Percentiles rank a stretch among this genome's conserved stretches.
These are phyloP conservation scores for Flaveria robusta DNA, from an alignment of 129 eudicot species.

Conservation along the genomic window DNA sequence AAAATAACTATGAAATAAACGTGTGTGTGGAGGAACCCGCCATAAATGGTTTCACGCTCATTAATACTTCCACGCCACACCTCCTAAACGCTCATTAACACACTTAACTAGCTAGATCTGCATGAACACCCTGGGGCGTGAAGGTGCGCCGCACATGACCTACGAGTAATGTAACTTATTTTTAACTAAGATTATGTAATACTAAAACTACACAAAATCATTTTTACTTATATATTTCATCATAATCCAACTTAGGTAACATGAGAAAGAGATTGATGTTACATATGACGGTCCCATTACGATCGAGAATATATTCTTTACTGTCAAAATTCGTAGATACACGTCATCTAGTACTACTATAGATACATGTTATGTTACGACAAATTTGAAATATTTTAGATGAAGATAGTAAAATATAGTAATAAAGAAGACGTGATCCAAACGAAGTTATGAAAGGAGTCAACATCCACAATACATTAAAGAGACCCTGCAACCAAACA, in stretches of 20 bases:
- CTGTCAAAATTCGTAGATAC: constrained; percentile 18
- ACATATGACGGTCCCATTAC: constrained; percentile 28
- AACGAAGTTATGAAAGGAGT: constrained; percentile 44
- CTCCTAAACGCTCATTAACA: too few species aligned
- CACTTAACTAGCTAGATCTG: too few species aligned
- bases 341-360: constrained; percentile 23
- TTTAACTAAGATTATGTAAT: too few species aligned
- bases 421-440: constrained; percentile 41
- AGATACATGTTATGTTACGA: constrained; percentile 9
- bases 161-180: too few species aligned
- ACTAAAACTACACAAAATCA: too few species aligned
- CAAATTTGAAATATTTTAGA: constrained; percentile 23
- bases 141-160: too few species aligned
- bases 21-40: too few species aligned
- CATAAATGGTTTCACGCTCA: too few species aligned
- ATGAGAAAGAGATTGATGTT: constrained; percentile 30
- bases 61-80: too few species aligned
- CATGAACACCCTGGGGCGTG: too few species aligned
- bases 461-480: constrained; percentile 40
- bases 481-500: constrained; percentile 39
- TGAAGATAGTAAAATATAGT: constrained; percentile 18
- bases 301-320: constrained; percentile 21
- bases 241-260: neutral
- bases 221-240: too few species aligned
- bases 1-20: too few species aligned